Base-by-base conservation (phyloP, 176 grass and related monocot genomes). In the Typha latifolia region DNA sequence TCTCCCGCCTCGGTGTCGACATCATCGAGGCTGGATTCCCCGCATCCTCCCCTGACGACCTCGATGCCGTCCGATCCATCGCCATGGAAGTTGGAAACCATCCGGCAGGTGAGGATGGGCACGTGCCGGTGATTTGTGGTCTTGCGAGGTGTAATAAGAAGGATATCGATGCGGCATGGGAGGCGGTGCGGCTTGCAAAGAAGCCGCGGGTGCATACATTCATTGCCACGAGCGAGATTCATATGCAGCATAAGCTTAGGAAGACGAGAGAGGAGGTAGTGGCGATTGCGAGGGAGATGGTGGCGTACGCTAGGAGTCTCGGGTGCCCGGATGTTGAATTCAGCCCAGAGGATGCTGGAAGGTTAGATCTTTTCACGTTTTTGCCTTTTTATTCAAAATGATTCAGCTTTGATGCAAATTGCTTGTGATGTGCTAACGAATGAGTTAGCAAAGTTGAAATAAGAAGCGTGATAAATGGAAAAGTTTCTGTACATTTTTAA, bases 1-100 rank as follows among this genome's bases (percentile, higher is more conserved):
- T 96, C 12, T 71, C 91, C 2, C 85, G 79, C 65, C 82, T 96
- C 5, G 92, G 92, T 43, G 92, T 96, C 27, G 92, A 96, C 72
- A 84, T 96, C 82, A 96, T 91, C 49, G 92, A 96, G 80, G 92
- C 92, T 0, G 92, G 92, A 0, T 96, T 96, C 80, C 92, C 92
- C 32, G 92, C 85, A 0, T 83, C 92, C 71, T 91, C 84, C 22
- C 87, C 92, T 7, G 92, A 91, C 69, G 92, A 96, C 81, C 92
- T 96, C 26, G 92, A 89, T 62, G 92, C 92, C 12, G 92, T 96
- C 64, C 88, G 92, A 16, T 84, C 85, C 43, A 91, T 96, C 80
- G 84, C 87, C 57, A 77, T 88, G 70, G 91, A 96, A 75, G 84
- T 91, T 48, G 92, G 92, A 69, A 91, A 81, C 59, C 61, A 68